Base-by-base conservation (phyloP, 371 early-diverging fungal species). In the Mucor racemosus region DNA sequence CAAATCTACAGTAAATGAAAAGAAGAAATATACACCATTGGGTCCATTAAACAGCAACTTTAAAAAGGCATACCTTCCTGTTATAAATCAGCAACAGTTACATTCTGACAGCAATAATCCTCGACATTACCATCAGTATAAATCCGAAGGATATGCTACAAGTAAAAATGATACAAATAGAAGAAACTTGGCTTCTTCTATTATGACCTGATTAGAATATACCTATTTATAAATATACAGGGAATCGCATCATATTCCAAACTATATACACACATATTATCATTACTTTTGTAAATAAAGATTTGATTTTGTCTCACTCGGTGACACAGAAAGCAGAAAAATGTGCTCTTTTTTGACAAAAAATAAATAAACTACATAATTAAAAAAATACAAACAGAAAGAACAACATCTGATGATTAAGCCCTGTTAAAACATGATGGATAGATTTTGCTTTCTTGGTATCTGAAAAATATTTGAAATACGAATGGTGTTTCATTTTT, bases 91-190 rank as follows among this genome's bases (percentile, higher is more conserved):
- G 17, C 48, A 31, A 40, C 15, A 26, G 3, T 26, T n/a, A 55
- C 17, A 13, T 17, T 38, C 46, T 19, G 46, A 46, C 34, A 42
- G 17, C 19, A 53, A 17, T 46, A 34, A 33, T 1, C 3, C 39
- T 9, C 41, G 44, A 21, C 14, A 5, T 26, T 57, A 58, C 21
- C 44, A 40, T 57, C 57, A 58, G 11, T 64, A 57, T 19, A 58
- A 41, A 21, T 57, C 65, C 7, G 65, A 64, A 26, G 58, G 65
- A 36, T 64, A 64, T 64, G n/a, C 46, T 15, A 42, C 33, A 6
- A 35, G 42, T 44, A 64, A 64, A 35, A 35, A 19, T 11, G 19
- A 19, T 14, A 21, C 44, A 4, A 31, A 34, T 13, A 36, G 38
- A 53, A 46, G 58, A 19, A 57, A 44, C 17, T 11, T 57, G 9